Evolutionary conservation across 2,329 filamentous ascomycete genomes (phyloP), one percentile per base, ranked within the genome.

Genomic region (Chaetomium sp.): DNA sequence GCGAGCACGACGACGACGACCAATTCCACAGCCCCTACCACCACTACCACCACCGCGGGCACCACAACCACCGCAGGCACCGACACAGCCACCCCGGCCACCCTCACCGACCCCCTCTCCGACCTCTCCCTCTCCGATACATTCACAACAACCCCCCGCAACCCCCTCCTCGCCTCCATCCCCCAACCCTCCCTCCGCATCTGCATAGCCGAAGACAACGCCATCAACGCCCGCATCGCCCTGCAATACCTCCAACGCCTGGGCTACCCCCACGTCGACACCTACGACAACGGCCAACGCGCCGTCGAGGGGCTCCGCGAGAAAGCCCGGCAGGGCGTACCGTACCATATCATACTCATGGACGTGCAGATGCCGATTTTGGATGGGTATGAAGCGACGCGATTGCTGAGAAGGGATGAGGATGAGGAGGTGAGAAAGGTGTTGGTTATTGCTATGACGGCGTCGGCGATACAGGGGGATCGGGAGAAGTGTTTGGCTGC

Each of bases 371-470:
- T 96, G 91, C 91, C 91, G 0, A 84, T 95, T 3, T 80, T 95
- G 7, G 91, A 96, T 68, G 91, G 91, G 5, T 96, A 96, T 68
- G 88, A 95, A 70, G 91, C 91, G 1, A 96, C 91, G 0, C 87
- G 87, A 61, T 79, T 90, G 56, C 84, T 96, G 45, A 85, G 91
- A 8, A 82, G 83, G 62, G 91, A 96, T 69, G 70, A 82, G 0
- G 81, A 90, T 56, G 86, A 90, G 38, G 80, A 81, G 6, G 89
- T 97, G 9, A 80, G 89, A 52, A 85, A 89, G 61, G 83, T 95
- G 1, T 76, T 96, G n/a, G 88, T 97, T 49, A 96, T 97, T 64
- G 92, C 92, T 53, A 96, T 97, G 92, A 97, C 92, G 1, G 92
- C 92, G 1, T 91, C 87, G 33, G 92, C 92, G 3, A 97, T 97